These are phyloP conservation scores for Rhynchosporium secalis DNA, from an alignment of 2,329 filamentous ascomycete species.

Conservation along the genomic window DNA sequence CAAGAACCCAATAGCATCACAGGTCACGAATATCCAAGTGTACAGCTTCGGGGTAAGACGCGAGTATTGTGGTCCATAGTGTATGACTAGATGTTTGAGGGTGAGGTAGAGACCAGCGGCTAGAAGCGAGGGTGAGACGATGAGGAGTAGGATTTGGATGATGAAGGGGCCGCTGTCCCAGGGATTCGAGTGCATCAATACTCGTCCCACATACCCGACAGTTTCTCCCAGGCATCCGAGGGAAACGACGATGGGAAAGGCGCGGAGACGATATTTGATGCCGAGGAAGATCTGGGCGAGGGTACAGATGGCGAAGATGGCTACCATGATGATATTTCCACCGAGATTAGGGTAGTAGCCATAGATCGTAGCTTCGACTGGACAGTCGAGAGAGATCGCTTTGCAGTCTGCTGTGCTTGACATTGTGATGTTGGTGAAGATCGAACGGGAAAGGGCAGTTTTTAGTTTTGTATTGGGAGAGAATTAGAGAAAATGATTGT, in stretches of 20 bases:
- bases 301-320: conserved; percentile 48
- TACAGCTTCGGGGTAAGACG: conserved; percentile 51
- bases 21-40: conserved; percentile 59
- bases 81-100: conserved; percentile 57
- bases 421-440: background rate
- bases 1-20: conserved; percentile 56
- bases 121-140: conserved; percentile 51
- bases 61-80: conserved; percentile 51
- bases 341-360: conserved; percentile 57
- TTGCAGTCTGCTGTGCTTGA: conserved; percentile 35
- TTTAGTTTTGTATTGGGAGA: background rate
- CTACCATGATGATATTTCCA: conserved; percentile 54
- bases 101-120: conserved; percentile 64
- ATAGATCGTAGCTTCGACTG: conserved; percentile 50
- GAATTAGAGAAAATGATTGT: background rate
- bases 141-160: conserved; percentile 59
- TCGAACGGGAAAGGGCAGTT: background rate
- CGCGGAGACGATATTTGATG: conserved; percentile 53
- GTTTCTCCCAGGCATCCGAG: conserved; percentile 54
- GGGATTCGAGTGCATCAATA: conserved; percentile 52
- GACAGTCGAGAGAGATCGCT: conserved; percentile 46
- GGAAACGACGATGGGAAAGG: conserved; percentile 49
- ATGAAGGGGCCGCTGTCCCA: conserved; percentile 53
- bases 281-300: conserved; percentile 47
- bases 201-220: conserved; percentile 55